Evolutionary conservation across 2,329 filamentous ascomycete species (phyloP).

Genomic region (Capronia americana): DNA sequence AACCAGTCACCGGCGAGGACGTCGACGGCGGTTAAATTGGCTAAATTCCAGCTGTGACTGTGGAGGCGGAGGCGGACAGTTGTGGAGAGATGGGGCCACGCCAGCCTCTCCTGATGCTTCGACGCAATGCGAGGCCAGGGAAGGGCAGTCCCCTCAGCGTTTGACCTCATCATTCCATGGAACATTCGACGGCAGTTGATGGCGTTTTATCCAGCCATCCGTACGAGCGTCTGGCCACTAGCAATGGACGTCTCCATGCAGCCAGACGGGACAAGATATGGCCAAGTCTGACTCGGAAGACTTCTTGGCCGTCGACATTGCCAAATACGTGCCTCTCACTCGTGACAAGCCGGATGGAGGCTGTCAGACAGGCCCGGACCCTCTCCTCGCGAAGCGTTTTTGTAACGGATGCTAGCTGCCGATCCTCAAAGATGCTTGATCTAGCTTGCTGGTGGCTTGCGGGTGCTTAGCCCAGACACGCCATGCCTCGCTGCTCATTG

Average conservation of each 20-base stretch:
- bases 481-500: slow-evolving; percentile 22
- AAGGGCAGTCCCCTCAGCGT: slow-evolving; percentile 1
- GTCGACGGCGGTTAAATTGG: slow-evolving; percentile 14
- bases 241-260: not conserved
- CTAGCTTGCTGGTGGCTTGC: slow-evolving; percentile 16
- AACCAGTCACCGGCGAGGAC: not conserved
- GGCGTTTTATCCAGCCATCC: slow-evolving; percentile 16
- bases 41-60: slow-evolving; percentile 20
- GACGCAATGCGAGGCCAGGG: not conserved
- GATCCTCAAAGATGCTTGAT: slow-evolving; percentile 25
- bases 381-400: slow-evolving; percentile 12
- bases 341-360: not conserved
- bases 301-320: not conserved
- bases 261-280: not conserved
- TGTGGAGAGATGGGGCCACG: slow-evolving; percentile 17
- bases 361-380: slow-evolving; percentile 16
- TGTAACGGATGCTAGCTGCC: slow-evolving; percentile 31
- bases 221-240: slow-evolving; percentile 11
- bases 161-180: slow-evolving; percentile 24
- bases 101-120: slow-evolving; percentile 25
- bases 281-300: slow-evolving; percentile 1
- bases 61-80: slow-evolving; percentile 24
- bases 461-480: slow-evolving; percentile 11
- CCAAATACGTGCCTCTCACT: not conserved
- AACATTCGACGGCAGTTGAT: slow-evolving; percentile 22